phyloP scores from a whole-genome alignment of 352 stramenopile species.

The Aphanomyces astaci region DNA sequence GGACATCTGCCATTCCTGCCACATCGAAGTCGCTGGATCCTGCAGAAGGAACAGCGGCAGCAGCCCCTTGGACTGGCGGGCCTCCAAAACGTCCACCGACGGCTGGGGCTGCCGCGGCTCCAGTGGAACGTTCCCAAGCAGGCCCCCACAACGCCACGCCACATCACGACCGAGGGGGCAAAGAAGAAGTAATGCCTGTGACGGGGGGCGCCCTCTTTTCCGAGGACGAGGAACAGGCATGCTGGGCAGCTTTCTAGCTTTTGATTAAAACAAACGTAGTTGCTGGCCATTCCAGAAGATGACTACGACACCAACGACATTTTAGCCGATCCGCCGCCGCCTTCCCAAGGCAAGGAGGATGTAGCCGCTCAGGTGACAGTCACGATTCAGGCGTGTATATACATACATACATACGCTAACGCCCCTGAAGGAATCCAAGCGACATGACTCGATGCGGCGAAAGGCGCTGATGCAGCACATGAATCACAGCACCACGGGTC shows the following conservation, averaged over 20 bases:
- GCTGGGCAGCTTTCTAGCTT: too few relatives aligned
- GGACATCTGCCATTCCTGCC: too few relatives aligned
- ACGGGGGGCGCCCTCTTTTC: neutral
- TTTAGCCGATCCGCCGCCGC: neutral
- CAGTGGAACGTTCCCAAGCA: too few relatives aligned
- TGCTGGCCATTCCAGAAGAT: constrained; percentile 10
- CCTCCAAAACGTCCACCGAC: too few relatives aligned
- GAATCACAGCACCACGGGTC: neutral
- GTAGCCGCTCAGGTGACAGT: neutral
- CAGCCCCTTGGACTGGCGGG: too few relatives aligned
- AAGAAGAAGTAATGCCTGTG: neutral
- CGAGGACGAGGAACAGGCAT: neutral
- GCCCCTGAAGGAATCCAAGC: neutral
- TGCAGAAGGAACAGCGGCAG: too few relatives aligned
- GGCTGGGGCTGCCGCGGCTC: too few relatives aligned
- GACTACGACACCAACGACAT: neutral
- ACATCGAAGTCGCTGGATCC: too few relatives aligned
- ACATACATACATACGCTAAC: too few relatives aligned
- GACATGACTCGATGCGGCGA: neutral
- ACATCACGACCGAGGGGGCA: too few relatives aligned
- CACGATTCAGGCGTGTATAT: neutral
- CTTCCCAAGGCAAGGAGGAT: neutral
- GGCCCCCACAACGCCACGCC: neutral
- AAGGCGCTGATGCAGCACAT: neutral
- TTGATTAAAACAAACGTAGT: too few relatives aligned